These are phyloP conservation scores for Cystobasidiaceae sp. DNA, from an alignment of 1,284 basidiomycete genomes.

Conservation along the genomic window DNA sequence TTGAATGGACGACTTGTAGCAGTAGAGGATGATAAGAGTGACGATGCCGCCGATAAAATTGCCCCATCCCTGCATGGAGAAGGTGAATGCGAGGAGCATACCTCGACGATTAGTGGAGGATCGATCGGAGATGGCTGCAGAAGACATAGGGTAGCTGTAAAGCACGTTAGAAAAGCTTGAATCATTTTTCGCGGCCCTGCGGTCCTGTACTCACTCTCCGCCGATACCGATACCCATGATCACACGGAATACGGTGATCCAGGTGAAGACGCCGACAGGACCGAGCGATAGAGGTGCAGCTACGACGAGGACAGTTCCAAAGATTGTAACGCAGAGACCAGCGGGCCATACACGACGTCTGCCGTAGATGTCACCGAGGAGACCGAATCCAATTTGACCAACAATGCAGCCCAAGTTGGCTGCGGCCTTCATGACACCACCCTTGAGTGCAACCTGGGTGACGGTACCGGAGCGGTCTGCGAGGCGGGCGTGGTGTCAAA, in stretches of 20 bases:
- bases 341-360: slow-evolving; percentile 13
- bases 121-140: slow-evolving; percentile 60
- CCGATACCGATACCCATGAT: slow-evolving; percentile 64
- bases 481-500: background rate
- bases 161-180: too few species aligned
- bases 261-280: slow-evolving; percentile 29
- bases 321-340: slow-evolving; percentile 59
- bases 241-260: slow-evolving; percentile 57
- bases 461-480: slow-evolving; percentile 26
- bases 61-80: slow-evolving; percentile 60
- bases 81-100: slow-evolving; percentile 67
- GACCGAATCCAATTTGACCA: slow-evolving; percentile 32
- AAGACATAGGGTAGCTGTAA: slow-evolving; percentile 71
- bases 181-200: too few species aligned
- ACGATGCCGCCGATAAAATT: slow-evolving; percentile 64
- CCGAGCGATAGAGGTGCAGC: slow-evolving; percentile 20
- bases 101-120: slow-evolving; percentile 67
- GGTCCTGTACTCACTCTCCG: too few species aligned
- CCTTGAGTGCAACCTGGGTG: slow-evolving; percentile 28
- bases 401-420: slow-evolving; percentile 33
- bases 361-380: slow-evolving; percentile 26
- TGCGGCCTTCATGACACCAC: slow-evolving; percentile 29
- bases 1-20: slow-evolving; percentile 61
- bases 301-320: slow-evolving; percentile 59
- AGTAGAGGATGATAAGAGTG: slow-evolving; percentile 60